Evolutionary conservation across 1,284 basidiomycete species (phyloP).

Genomic region (Pascua sp.): DNA sequence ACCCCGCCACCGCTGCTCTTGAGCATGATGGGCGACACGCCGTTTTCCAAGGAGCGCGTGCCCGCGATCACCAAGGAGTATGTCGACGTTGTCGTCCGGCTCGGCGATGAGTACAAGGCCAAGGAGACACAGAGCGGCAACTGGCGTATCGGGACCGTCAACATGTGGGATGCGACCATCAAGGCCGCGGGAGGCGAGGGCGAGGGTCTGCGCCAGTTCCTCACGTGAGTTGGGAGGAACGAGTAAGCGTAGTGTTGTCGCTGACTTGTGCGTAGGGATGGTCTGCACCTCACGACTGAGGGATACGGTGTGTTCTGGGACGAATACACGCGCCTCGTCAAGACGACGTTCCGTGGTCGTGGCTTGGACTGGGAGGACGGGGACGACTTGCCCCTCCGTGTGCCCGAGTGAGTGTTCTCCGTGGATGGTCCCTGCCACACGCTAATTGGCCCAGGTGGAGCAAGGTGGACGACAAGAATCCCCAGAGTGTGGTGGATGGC

Average conservation of each 20-base stretch:
- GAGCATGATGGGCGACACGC: conserved; percentile 40
- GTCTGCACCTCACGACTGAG: conserved; percentile 67
- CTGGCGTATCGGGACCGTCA: conserved; percentile 58
- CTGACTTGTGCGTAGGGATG: conserved; percentile 53
- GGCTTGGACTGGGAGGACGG: conserved; percentile 36
- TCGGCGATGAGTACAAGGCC: conserved; percentile 55
- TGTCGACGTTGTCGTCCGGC: conserved; percentile 62
- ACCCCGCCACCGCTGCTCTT: conserved; percentile 77
- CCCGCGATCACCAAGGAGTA: conserved; percentile 63
- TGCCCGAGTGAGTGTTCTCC: conserved; percentile 12
- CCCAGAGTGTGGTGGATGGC: conserved; percentile 3
- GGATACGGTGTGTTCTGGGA: conserved; percentile 73
- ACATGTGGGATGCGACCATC: conserved; percentile 65
- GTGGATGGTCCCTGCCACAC: too few relatives aligned
- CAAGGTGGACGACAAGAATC: conserved; percentile 6
- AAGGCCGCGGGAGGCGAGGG: conserved; percentile 55
- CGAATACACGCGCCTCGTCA: conserved; percentile 60
- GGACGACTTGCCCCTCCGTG: conserved; percentile 22
- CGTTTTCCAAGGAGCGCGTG: conserved; percentile 51
- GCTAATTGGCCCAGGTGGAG: conserved; percentile 11
- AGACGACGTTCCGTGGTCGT: conserved; percentile 50
- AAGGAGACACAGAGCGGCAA: conserved; percentile 7
- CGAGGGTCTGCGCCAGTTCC: conserved; percentile 46
- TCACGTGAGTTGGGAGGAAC: conserved; percentile 6
- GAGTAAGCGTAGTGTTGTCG: background rate